These are phyloP conservation scores for Vitis hybrid DNA, from an alignment of 177 flowering plant genomes.

Conservation along the genomic window DNA sequence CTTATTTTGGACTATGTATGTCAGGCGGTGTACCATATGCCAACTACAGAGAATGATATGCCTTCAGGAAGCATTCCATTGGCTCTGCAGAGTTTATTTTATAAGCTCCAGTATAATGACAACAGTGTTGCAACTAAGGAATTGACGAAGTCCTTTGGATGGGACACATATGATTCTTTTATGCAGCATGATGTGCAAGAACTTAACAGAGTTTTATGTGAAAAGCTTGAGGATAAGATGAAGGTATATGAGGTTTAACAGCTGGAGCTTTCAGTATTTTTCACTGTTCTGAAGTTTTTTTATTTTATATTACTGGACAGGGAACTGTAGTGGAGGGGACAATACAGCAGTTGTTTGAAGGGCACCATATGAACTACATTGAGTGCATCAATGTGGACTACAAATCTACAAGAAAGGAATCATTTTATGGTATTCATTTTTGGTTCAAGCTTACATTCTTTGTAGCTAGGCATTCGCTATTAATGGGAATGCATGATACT, in stretches of 20 bases:
- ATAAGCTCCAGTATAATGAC: constrained; percentile 75
- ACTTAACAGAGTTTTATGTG: constrained; percentile 75
- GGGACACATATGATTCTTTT: constrained; percentile 87
- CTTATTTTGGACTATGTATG: constrained; percentile 7
- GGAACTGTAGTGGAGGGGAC: constrained; percentile 95
- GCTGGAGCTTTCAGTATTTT: not conserved
- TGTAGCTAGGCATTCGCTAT: not conserved
- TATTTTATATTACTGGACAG: constrained; percentile 25
- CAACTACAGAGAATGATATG: constrained; percentile 85
- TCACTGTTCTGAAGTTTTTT: not conserved
- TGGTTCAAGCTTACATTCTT: not conserved
- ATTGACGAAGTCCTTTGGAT: constrained; percentile 81
- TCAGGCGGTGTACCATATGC: constrained; percentile 85
- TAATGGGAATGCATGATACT: constrained; percentile 1
- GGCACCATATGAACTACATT: constrained; percentile 89
- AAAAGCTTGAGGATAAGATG: constrained; percentile 86
- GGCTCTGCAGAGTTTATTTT: constrained; percentile 61
- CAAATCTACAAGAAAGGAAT: constrained; percentile 87
- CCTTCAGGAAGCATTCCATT: constrained; percentile 77
- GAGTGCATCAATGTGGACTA: constrained; percentile 90
- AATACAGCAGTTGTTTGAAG: constrained; percentile 81
- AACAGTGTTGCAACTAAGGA: constrained; percentile 88
- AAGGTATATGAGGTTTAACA: constrained; percentile 40
- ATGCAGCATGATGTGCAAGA: constrained; percentile 94
- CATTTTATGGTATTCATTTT: constrained; percentile 66